Percentiles rank a stretch among this genome's conserved stretches.
phyloP scores from a whole-genome alignment of 352 stramenopile species.

The Phytophthora cryptogea region DNA sequence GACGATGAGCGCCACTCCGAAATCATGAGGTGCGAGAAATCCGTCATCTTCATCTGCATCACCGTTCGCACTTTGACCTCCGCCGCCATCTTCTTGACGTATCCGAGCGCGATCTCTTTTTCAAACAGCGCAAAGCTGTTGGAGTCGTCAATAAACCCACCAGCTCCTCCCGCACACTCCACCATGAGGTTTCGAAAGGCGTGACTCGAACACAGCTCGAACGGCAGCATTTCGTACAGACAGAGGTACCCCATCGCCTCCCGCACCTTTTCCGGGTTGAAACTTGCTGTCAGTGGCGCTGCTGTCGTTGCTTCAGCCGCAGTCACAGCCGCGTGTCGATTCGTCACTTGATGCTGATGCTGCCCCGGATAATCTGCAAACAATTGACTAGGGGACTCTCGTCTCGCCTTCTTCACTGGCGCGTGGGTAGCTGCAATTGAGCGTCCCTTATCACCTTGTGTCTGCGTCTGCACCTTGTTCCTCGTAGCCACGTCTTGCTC shows the following conservation, averaged over 20 bases:
- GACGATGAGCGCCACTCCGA: conserved; percentile 47
- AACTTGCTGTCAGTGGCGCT: conserved; percentile 8
- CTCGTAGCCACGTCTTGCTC: conserved; percentile 12
- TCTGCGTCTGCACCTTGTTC: conserved; percentile 30
- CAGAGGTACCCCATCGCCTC: conserved; percentile 66
- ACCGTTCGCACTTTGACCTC: conserved; percentile 50
- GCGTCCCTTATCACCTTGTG: conserved; percentile 15
- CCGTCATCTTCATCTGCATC: conserved; percentile 63
- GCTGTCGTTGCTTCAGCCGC: background rate
- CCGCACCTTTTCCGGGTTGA: conserved; percentile 62
- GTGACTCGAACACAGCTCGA: conserved; percentile 66
- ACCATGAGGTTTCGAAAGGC: conserved; percentile 61
- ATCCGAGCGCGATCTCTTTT: conserved; percentile 48
- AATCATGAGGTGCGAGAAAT: conserved; percentile 64
- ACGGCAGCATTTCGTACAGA: conserved; percentile 70
- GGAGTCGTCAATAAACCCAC: conserved; percentile 42
- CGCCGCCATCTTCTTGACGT: conserved; percentile 59
- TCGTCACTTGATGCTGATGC: conserved; percentile 21
- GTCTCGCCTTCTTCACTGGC: conserved; percentile 44
- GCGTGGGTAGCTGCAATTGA: conserved; percentile 10
- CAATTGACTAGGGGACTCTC: conserved; percentile 32
- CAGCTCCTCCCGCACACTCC: conserved; percentile 51
- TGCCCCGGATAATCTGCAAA: conserved; percentile 41
- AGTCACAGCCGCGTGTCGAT: background rate
- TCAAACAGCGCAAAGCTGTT: conserved; percentile 48